A percentile compares a stretch with the other conserved stretches of the same genome.
Evolutionary conservation across 169 alveolate species (phyloP).

Genomic region (Cryptosporidium felis): DNA sequence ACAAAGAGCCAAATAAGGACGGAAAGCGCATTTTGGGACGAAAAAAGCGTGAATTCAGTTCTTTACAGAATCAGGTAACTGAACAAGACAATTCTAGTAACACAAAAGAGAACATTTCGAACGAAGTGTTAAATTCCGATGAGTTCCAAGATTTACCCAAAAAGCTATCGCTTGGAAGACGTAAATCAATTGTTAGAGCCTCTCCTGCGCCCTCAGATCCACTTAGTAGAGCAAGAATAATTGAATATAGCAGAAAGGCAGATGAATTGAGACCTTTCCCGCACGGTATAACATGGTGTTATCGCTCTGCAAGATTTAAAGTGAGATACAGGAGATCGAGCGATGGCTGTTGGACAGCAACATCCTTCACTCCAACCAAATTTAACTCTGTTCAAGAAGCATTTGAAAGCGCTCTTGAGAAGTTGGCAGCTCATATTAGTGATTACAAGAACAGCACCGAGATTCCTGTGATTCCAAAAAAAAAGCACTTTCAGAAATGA

Average conservation of each 20-base stretch:
- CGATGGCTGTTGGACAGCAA: conserved; percentile 69
- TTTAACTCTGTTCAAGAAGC: conserved; percentile 52
- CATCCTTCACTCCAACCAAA: conserved; percentile 61
- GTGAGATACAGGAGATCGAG: conserved; percentile 60
- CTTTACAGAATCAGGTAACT: too few relatives aligned
- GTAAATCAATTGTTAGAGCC: conserved; percentile 36
- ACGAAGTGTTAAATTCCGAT: background rate
- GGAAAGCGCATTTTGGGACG: too few relatives aligned
- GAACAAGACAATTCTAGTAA: too few relatives aligned
- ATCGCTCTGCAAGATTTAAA: conserved; percentile 70
- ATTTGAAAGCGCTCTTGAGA: conserved; percentile 33
- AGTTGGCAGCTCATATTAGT: conserved; percentile 43
- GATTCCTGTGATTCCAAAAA: conserved; percentile 44
- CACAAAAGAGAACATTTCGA: background rate
- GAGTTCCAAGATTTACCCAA: background rate
- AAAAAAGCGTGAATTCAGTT: too few relatives aligned
- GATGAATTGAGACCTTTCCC: conserved; percentile 68
- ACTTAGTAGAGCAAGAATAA: conserved; percentile 61
- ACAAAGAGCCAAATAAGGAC: too few relatives aligned
- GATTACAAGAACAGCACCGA: conserved; percentile 58
- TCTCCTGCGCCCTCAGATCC: conserved; percentile 61
- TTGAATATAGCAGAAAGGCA: conserved; percentile 57
- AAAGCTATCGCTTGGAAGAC: background rate
- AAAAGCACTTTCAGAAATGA: background rate
- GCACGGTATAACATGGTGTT: conserved; percentile 69